Base-by-base conservation (phyloP, 1,284 basidiomycete species). In the Malassezia furfur region DNA sequence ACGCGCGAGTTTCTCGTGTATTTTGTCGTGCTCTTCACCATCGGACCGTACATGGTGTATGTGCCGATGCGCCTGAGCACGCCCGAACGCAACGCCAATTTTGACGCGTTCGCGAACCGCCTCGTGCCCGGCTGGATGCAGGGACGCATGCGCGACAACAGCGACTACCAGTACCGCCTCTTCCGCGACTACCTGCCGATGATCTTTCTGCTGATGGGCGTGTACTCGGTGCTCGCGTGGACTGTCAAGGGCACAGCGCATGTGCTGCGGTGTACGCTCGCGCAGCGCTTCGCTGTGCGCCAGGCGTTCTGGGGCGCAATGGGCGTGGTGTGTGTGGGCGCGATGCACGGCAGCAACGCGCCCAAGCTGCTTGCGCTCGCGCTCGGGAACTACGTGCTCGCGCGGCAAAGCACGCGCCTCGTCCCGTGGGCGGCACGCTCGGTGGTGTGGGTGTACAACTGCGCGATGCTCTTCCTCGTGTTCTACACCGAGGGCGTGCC, bases 1-100 rank as follows among this genome's bases (percentile, higher is more conserved):
- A 87, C 88, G 0, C 75, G 78, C 15, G 93, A 96, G 75, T 96
- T 94, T 78, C 78, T 81, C 57, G 68, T 86, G 49, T 96, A 96
- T 77, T 83, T 80, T 57, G 60, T 84, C 25, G 78, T 84, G 1
- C 83, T 85, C 36, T 72, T 78, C 14, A 49, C 86, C 21, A 83
- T 81, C 12, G 76, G 96, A 10, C 85, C 87, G 0, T 68, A 84
- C 52, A 88, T 96, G 85, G 77, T 82, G 5, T 89, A 84, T 80
- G 80, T 87, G 60, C 88, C 90, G 0, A 79, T 87, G 28, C 76
- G 78, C n/a, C 73, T 94, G 52, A 93, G 90, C 68, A 79, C 78
- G 52, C 66, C 89, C 88, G 3, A 5, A 17, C 47, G 52, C 25
- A 64, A 90, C 76, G 82, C 82, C 1, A 93, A 94, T 70, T 91